Evolutionary conservation across 2,329 filamentous ascomycete species (phyloP).

Genomic region (Diaporthe vexans): DNA sequence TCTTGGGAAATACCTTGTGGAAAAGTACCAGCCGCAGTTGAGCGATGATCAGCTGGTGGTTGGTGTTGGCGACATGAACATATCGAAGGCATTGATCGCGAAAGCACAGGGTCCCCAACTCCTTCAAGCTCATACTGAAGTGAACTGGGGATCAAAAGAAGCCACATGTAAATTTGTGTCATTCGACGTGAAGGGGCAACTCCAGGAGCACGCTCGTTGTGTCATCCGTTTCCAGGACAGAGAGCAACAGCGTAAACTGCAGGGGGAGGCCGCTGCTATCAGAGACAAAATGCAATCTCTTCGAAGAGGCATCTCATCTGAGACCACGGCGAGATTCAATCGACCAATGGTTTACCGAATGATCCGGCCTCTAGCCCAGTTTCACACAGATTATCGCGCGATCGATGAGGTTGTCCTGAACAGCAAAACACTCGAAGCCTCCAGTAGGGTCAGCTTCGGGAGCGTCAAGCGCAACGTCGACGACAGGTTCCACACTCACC

Average conservation of each 20-base stretch:
- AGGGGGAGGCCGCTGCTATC: constrained; percentile 60
- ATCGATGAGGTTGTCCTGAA: constrained; percentile 71
- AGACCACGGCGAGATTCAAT: constrained; percentile 79
- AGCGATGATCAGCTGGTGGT: constrained; percentile 77
- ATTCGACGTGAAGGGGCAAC: constrained; percentile 71
- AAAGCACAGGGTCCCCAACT: constrained; percentile 72
- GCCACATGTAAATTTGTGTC: constrained; percentile 73
- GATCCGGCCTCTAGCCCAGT: constrained; percentile 69
- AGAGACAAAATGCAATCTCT: constrained; percentile 71
- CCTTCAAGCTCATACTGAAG: constrained; percentile 70
- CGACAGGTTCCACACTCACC: constrained; percentile 67
- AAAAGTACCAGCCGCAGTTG: constrained; percentile 69
- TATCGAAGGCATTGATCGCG: constrained; percentile 61
- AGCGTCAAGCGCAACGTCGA: constrained; percentile 59
- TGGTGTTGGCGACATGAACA: constrained; percentile 78
- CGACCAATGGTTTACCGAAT: constrained; percentile 84
- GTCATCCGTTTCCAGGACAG: constrained; percentile 62
- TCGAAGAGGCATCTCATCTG: constrained; percentile 71
- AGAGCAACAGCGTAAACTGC: neutral
- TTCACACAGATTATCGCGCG: constrained; percentile 66
- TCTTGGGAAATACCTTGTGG: constrained; percentile 76
- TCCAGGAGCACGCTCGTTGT: constrained; percentile 75
- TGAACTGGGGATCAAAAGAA: constrained; percentile 70
- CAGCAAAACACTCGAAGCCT: constrained; percentile 58
- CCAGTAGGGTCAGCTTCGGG: constrained; percentile 56